phyloP scores from a whole-genome alignment of 2,329 filamentous ascomycete genomes.

The Blumeria hordei region DNA sequence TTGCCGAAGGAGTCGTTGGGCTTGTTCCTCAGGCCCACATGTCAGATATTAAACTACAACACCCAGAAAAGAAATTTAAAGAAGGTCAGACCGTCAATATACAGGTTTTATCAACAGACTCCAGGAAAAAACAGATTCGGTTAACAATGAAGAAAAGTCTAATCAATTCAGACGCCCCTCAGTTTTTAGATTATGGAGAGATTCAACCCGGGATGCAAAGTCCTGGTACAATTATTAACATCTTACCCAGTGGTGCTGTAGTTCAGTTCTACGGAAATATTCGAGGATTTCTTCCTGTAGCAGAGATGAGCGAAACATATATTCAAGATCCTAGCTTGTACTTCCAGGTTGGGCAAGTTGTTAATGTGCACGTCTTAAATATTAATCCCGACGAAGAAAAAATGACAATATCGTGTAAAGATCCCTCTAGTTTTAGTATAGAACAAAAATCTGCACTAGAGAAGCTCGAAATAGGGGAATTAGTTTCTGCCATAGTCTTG shows the following conservation, averaged over 20 bases:
- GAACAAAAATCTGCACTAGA: conserved; percentile 58
- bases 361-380: conserved; percentile 69
- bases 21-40: conserved; percentile 73
- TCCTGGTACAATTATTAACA: conserved; percentile 66
- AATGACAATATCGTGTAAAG: conserved; percentile 81
- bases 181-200: conserved; percentile 55
- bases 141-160: conserved; percentile 88
- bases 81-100: conserved; percentile 68
- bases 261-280: conserved; percentile 80
- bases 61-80: conserved; percentile 90
- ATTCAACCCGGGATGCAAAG: conserved; percentile 52
- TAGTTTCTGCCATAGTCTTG: conserved; percentile 58
- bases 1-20: conserved; percentile 74
- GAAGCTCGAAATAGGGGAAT: conserved; percentile 43
- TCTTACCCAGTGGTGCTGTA: conserved; percentile 56
- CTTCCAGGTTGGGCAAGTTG: conserved; percentile 74
- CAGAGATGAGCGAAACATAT: conserved; percentile 94
- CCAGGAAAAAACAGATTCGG: conserved; percentile 52
- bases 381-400: conserved; percentile 47
- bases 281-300: conserved; percentile 69
- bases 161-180: conserved; percentile 64
- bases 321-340: conserved; percentile 76
- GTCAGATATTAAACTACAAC: conserved; percentile 64
- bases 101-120: conserved; percentile 59
- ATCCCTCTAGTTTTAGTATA: conserved; percentile 50